phyloP scores from a whole-genome alignment of 805 yeast genomes.

The Candida coleopterorum region DNA sequence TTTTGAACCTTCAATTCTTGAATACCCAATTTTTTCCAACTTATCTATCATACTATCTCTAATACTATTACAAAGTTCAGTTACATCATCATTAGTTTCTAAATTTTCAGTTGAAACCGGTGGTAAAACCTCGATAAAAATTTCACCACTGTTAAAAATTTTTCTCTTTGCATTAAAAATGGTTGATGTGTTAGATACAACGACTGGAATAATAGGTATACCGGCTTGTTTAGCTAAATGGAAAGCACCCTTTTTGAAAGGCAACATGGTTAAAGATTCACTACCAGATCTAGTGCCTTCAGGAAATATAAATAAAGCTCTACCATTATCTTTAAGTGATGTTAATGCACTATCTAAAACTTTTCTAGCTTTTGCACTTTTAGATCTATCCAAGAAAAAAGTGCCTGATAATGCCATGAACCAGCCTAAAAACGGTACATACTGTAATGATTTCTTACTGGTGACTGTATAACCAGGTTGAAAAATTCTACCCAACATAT shows the following conservation, averaged over 20 bases:
- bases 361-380: constrained; percentile 67
- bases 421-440: constrained; percentile 93
- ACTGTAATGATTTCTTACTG: constrained; percentile 79
- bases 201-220: constrained; percentile 85
- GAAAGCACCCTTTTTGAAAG: constrained; percentile 97
- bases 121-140: constrained; percentile 71
- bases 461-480: constrained; percentile 90
- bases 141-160: constrained; percentile 73
- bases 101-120: constrained; percentile 72
- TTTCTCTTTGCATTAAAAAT: constrained; percentile 57
- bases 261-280: constrained; percentile 62
- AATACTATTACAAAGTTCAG: constrained; percentile 51
- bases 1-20: constrained; percentile 14
- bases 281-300: constrained; percentile 94
- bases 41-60: constrained; percentile 52
- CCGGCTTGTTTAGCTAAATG: constrained; percentile 92
- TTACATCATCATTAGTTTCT: constrained; percentile 63
- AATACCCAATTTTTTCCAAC: constrained; percentile 40
- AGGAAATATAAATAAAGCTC: constrained; percentile 87
- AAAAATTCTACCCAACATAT: constrained; percentile 76
- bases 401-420: constrained; percentile 91
- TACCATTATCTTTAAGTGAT: constrained; percentile 54
- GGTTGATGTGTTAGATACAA: constrained; percentile 79
- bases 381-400: constrained; percentile 80
- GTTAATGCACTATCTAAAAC: constrained; percentile 69